Evolutionary conservation across 768 basidiomycete species (phyloP).

Genomic region (Amanita brunnescens): DNA sequence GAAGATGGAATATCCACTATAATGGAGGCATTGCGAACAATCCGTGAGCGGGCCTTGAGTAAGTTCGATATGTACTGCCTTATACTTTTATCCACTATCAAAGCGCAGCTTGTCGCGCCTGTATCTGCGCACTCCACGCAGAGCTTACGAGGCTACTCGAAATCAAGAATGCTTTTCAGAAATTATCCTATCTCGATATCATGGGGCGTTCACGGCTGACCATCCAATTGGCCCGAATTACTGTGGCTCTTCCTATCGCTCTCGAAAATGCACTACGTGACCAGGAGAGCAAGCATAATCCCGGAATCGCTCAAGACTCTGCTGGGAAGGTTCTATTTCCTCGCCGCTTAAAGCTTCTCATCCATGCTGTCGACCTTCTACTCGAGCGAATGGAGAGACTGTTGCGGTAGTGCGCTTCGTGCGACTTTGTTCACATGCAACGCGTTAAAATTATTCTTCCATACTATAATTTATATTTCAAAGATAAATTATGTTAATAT

Average conservation of each 20-base stretch:
- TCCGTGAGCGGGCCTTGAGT: conserved; percentile 74
- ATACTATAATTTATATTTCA: background rate
- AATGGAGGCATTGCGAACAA: conserved; percentile 55
- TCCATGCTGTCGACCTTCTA: conserved; percentile 52
- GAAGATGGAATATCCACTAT: conserved; percentile 75
- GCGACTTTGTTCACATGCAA: background rate
- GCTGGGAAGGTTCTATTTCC: conserved; percentile 34
- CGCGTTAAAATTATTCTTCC: background rate
- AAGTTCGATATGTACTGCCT: conserved; percentile 16
- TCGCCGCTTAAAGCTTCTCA: conserved; percentile 46
- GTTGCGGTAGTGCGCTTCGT: conserved; percentile 21
- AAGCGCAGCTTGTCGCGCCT: conserved; percentile 62
- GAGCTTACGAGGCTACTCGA: conserved; percentile 76
- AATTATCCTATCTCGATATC: conserved; percentile 71
- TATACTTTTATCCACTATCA: conserved; percentile 1
- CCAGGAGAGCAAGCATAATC: conserved; percentile 19
- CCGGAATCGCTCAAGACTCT: conserved; percentile 1
- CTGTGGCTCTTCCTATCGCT: conserved; percentile 51
- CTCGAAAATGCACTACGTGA: conserved; percentile 62
- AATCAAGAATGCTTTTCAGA: conserved; percentile 67
- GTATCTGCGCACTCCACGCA: conserved; percentile 62
- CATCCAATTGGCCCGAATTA: conserved; percentile 67
- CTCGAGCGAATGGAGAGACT: conserved; percentile 61
- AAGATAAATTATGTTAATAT: background rate
- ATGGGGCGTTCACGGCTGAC: conserved; percentile 67